phyloP scores from a whole-genome alignment of 2,329 filamentous ascomycete genomes.

The Talaromyces marneffei region DNA sequence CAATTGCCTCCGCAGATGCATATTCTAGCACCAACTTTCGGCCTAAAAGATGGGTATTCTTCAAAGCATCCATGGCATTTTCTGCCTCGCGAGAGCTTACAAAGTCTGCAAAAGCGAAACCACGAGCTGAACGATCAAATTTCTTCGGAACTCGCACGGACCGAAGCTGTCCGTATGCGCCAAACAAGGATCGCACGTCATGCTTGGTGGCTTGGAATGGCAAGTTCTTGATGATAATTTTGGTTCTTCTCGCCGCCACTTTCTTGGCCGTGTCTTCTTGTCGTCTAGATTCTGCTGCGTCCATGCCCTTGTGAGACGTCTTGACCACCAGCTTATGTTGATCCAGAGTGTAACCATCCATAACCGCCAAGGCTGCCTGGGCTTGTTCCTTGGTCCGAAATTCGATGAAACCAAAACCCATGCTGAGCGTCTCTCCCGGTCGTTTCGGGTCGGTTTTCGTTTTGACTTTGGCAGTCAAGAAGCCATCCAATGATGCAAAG shows the following conservation, averaged over 20 bases:
- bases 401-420: conserved; percentile 95
- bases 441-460: conserved; percentile 91
- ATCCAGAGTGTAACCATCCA: conserved; percentile 85
- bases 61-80: conserved; percentile 84
- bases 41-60: conserved; percentile 88
- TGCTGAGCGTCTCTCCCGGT: conserved; percentile 79
- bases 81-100: conserved; percentile 81
- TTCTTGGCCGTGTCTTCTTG: conserved; percentile 81
- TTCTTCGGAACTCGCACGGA: conserved; percentile 94
- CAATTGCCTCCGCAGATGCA: conserved; percentile 78
- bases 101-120: conserved; percentile 97
- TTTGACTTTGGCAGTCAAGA: conserved; percentile 83
- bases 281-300: conserved; percentile 80
- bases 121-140: conserved; percentile 79
- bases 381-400: conserved; percentile 75
- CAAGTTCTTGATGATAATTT: conserved; percentile 97
- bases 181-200: conserved; percentile 78
- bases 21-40: conserved; percentile 86
- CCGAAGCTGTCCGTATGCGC: conserved; percentile 84
- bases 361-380: conserved; percentile 70
- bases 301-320: conserved; percentile 76
- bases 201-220: conserved; percentile 94
- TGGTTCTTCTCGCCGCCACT: conserved; percentile 67
- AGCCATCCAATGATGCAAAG: conserved; percentile 78
- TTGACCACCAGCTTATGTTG: conserved; percentile 79